Evolutionary conservation across 768 basidiomycete species (phyloP).

Genomic region (Leccinum aurantiacum): DNA sequence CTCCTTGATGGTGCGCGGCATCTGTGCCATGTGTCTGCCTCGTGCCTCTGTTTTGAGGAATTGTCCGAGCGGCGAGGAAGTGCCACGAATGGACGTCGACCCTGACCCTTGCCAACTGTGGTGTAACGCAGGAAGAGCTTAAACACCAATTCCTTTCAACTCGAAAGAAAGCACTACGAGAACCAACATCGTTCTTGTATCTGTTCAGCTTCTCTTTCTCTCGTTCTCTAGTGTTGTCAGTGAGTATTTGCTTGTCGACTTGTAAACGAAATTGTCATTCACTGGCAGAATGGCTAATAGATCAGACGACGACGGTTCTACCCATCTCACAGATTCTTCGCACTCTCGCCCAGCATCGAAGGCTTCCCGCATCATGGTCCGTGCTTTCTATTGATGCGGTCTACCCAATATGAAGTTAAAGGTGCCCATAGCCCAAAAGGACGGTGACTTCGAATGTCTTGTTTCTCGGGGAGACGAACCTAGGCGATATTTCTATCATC

Average conservation of each 20-base stretch:
- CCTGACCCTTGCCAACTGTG: not conserved
- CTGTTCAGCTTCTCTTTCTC: not conserved
- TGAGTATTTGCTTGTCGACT: conserved; percentile 7
- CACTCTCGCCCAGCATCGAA: conserved; percentile 16
- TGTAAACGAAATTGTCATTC: not conserved
- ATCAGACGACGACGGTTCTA: conserved; percentile 13
- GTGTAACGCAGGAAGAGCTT: conserved; percentile 3
- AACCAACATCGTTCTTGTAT: not conserved
- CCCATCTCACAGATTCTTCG: conserved; percentile 8
- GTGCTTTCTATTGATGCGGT: not conserved
- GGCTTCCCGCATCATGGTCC: conserved; percentile 11
- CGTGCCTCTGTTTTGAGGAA: conserved; percentile 14
- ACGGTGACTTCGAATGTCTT: conserved; percentile 16
- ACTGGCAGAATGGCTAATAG: conserved; percentile 17
- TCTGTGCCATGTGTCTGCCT: conserved; percentile 21
- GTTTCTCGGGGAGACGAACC: conserved; percentile 24
- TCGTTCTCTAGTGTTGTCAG: conserved; percentile 2
- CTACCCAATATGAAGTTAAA: conserved; percentile 7
- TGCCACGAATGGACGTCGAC: not conserved
- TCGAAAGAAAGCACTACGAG: not conserved
- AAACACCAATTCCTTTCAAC: not conserved
- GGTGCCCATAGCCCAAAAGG: conserved; percentile 6
- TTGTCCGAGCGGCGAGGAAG: not conserved
- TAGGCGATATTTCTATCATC: conserved; percentile 19
- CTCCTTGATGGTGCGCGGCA: not conserved